phyloP scores from a whole-genome alignment of 1,139 yeast species.

The Hyphopichia buzzinii region DNA sequence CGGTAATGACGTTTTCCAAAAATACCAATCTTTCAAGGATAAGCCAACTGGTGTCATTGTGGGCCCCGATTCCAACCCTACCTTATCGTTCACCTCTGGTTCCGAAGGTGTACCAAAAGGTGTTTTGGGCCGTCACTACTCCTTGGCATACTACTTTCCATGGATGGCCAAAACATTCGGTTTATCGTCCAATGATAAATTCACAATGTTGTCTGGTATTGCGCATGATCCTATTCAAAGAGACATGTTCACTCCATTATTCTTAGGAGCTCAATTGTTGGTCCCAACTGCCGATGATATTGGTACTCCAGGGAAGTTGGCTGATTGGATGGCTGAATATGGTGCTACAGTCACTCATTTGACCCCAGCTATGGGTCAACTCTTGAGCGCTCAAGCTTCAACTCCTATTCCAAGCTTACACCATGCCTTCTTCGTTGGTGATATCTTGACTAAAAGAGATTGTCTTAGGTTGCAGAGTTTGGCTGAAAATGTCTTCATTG shows the following conservation, averaged over 20 bases:
- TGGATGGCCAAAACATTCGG: slow-evolving; percentile 94
- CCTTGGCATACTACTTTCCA: slow-evolving; percentile 94
- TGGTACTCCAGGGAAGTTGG: slow-evolving; percentile 96
- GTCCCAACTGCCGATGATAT: slow-evolving; percentile 97
- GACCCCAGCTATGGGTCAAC: slow-evolving; percentile 99
- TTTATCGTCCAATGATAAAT: slow-evolving; percentile 74
- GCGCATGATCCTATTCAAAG: slow-evolving; percentile 99
- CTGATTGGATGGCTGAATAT: slow-evolving; percentile 93
- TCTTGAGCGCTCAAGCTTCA: slow-evolving; percentile 93
- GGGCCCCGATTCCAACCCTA: slow-evolving; percentile 97
- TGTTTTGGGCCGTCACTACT: slow-evolving; percentile 95
- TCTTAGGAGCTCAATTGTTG: slow-evolving; percentile 87
- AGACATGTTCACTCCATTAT: slow-evolving; percentile 97
- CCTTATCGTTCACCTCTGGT: slow-evolving; percentile 96
- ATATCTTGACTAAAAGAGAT: slow-evolving; percentile 93
- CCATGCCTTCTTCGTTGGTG: slow-evolving; percentile 98
- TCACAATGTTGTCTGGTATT: slow-evolving; percentile 97
- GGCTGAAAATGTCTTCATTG: slow-evolving; percentile 86
- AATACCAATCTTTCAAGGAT: slow-evolving; percentile 45
- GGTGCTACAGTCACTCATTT: slow-evolving; percentile 95
- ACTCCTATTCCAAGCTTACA: slow-evolving; percentile 82
- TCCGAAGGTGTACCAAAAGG: slow-evolving; percentile 99
- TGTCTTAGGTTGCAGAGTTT: slow-evolving; percentile 87
- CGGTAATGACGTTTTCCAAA: slow-evolving; percentile 49
- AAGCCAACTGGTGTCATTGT: slow-evolving; percentile 84